Base-by-base conservation (phyloP, 768 basidiomycete species). In the Boletus sp. region DNA sequence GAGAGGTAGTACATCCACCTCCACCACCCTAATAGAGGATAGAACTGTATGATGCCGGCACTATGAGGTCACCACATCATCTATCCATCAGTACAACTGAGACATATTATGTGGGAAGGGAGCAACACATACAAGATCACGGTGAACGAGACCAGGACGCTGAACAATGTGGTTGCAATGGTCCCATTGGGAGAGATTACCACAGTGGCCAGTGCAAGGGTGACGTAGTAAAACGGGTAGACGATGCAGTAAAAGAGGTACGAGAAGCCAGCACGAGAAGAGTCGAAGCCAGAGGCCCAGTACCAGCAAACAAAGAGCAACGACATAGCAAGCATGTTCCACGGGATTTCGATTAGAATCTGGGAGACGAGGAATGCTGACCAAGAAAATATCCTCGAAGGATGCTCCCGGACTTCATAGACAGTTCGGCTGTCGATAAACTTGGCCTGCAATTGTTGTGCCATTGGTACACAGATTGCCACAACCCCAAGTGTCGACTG, bases 371-470 rank as follows among this genome's bases (percentile, higher is more conserved):
- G 58, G 33, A 85, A 71, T 0, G 83, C 80, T 0, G 80, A 77
- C 85, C 85, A 87, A 61, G 75, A 75, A 67, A 86, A 88, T 78
- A 83, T 86, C 45, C 79, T 74, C 47, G 82, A 83, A 0, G 85
- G 82, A 5, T 81, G 76, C 68, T 89, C 86, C 37, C 86, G 79
- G 50, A 84, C 77, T 60, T 86, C 83, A 59, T 85, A 87, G 36
- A 89, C 71, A 6, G 68, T 75, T 28, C 85, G 80, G 60, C 78
- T 78, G 9, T 72, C 69, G 51, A 88, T 76, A 72, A 81, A 86
- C 36, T 79, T 80, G 9, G 80, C 75, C 64, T 85, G 85, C 1
- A 86, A 72, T 64, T 87, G 85, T 61, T 84, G 82, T 4, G 79
- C 74, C 30, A 85, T 70, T 3, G 83, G 77, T 1, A 80, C 76